Evolutionary conservation across 129 eudicot species (phyloP).

Genomic region (Flaveria trinervia): DNA sequence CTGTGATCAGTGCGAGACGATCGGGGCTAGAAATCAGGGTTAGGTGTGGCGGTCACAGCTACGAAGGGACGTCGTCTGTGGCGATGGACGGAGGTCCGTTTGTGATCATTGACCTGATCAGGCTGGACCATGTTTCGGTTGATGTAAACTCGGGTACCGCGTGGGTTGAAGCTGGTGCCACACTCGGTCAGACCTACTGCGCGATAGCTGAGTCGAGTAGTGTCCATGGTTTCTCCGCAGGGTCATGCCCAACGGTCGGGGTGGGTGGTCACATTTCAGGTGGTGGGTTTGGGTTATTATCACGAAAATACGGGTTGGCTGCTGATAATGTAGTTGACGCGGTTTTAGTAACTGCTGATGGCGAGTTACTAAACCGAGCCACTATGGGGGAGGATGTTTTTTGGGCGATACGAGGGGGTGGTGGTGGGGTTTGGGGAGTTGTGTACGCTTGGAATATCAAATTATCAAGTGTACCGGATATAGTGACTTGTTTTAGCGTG

Average conservation of each 20-base stretch:
- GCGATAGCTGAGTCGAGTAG: constrained; percentile 50
- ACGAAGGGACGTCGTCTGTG: constrained; percentile 65
- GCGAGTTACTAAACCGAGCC: constrained; percentile 49
- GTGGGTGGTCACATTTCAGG: constrained; percentile 79
- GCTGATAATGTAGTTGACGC: constrained; percentile 87
- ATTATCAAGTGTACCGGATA: constrained; percentile 49
- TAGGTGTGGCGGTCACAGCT: constrained; percentile 82
- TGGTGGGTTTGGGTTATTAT: constrained; percentile 79
- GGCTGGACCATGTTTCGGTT: constrained; percentile 47
- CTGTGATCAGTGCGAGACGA: constrained; percentile 44
- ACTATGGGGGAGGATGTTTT: constrained; percentile 91
- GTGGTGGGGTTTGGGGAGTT: constrained; percentile 76
- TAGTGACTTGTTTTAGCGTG: constrained; percentile 57
- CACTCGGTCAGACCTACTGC: constrained; percentile 64
- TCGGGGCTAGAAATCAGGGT: constrained; percentile 51
- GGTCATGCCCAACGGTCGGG: constrained; percentile 83
- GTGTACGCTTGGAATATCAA: constrained; percentile 70
- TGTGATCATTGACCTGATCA: constrained; percentile 73
- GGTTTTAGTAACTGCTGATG: constrained; percentile 53
- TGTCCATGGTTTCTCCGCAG: constrained; percentile 69
- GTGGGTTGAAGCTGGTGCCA: constrained; percentile 92
- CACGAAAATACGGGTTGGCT: constrained; percentile 69
- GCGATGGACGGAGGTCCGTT: constrained; percentile 43
- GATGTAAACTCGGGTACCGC: constrained; percentile 48
- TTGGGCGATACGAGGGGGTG: constrained; percentile 92